Evolutionary conservation across 1,284 basidiomycete genomes (phyloP).

Genomic region (Moesziomyces sp.): DNA sequence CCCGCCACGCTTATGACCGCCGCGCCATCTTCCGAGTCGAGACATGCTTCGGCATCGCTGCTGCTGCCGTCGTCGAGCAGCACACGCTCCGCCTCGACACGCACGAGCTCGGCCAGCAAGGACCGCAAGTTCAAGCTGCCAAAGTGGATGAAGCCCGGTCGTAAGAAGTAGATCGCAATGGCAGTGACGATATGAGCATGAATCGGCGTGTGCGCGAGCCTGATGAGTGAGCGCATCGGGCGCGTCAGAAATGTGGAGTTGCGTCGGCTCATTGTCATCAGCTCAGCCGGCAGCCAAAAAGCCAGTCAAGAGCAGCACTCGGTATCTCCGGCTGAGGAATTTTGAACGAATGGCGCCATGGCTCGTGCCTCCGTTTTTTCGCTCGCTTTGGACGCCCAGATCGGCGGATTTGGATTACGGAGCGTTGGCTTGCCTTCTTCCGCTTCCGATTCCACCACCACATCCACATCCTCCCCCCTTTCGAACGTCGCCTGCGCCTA

Average conservation of each 20-base stretch:
- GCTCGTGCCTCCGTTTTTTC: too few species aligned
- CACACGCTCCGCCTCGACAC: conserved; percentile 20
- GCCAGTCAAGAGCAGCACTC: too few species aligned
- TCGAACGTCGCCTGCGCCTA: not conserved
- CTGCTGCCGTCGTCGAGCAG: conserved; percentile 30
- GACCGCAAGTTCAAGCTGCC: conserved; percentile 39
- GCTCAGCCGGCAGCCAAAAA: not conserved
- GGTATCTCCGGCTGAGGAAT: too few species aligned
- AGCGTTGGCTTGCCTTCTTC: too few species aligned
- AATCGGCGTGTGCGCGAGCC: too few species aligned
- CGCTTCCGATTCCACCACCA: too few species aligned
- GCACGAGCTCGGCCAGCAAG: conserved; percentile 14
- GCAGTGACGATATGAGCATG: too few species aligned
- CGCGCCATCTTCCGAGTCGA: conserved; percentile 4
- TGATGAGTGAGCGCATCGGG: too few species aligned
- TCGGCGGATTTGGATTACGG: too few species aligned
- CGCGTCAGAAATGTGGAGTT: not conserved
- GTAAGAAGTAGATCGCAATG: conserved; percentile 8
- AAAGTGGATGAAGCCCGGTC: conserved; percentile 33
- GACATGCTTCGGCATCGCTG: conserved; percentile 16
- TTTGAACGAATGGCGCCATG: too few species aligned
- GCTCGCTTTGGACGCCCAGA: too few species aligned
- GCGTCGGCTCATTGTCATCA: not conserved
- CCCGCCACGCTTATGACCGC: conserved; percentile 10
- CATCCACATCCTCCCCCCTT: not conserved